Percentiles rank a stretch among this genome's conserved stretches.
phyloP scores from a whole-genome alignment of 768 basidiomycete species.

The Collybia nuda region DNA sequence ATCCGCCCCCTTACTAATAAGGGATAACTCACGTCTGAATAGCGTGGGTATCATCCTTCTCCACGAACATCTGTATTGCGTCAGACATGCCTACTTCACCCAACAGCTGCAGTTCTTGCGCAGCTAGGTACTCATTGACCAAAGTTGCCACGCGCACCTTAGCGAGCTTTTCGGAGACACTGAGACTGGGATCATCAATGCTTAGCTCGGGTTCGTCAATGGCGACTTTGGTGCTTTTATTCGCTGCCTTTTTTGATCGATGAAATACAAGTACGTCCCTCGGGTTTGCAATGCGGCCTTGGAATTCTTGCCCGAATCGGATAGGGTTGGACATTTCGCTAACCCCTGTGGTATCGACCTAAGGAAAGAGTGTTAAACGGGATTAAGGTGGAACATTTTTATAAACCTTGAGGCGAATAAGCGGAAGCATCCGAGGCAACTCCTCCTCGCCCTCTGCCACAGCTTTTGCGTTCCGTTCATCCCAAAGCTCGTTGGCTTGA shows the following conservation, averaged over 20 bases:
- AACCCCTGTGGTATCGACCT: constrained; percentile 91
- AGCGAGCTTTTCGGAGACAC: constrained; percentile 68
- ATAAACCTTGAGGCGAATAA: constrained; percentile 77
- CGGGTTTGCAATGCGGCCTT: constrained; percentile 89
- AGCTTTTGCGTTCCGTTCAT: constrained; percentile 67
- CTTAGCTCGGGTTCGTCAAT: constrained; percentile 80
- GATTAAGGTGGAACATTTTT: background rate
- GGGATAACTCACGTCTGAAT: constrained; percentile 69
- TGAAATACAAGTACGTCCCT: constrained; percentile 91
- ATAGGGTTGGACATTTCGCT: constrained; percentile 93
- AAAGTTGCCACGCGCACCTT: constrained; percentile 86
- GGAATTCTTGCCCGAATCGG: constrained; percentile 95
- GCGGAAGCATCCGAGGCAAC: constrained; percentile 75
- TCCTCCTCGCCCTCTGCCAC: constrained; percentile 61
- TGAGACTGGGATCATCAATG: constrained; percentile 73
- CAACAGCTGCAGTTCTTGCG: constrained; percentile 90
- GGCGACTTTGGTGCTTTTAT: constrained; percentile 54
- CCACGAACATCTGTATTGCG: constrained; percentile 93
- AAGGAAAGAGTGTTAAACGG: background rate
- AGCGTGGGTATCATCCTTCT: constrained; percentile 95
- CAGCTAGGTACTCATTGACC: constrained; percentile 88
- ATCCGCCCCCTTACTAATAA: constrained; percentile 1
- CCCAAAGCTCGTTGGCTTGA: constrained; percentile 76
- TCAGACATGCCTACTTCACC: constrained; percentile 90
- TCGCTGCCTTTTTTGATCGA: constrained; percentile 66